phyloP scores from a whole-genome alignment of 179 eudicot genomes.

The Silene noctiflora region DNA sequence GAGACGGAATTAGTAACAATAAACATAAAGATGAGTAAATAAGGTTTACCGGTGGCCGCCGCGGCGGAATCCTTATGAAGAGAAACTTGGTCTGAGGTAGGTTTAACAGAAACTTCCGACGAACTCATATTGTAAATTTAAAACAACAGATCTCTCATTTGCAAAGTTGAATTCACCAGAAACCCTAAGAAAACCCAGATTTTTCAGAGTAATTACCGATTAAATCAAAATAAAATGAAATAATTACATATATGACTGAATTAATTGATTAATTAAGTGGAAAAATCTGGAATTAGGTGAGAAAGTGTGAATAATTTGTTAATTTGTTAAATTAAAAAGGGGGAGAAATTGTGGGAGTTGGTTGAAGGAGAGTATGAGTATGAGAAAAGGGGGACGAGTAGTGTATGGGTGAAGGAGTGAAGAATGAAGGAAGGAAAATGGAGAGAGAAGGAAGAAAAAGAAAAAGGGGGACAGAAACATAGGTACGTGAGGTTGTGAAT shows the following conservation, averaged over 20 bases:
- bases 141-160: conserved; percentile 62
- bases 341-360: not conserved
- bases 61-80: not conserved
- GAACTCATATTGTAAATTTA: conserved; percentile 50
- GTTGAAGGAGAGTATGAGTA: not conserved
- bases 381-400: not conserved
- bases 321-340: not conserved
- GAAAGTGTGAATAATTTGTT: not conserved
- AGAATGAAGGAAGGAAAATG: not conserved
- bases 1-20: not conserved
- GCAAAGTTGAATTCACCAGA: not conserved
- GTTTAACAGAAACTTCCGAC: conserved; percentile 46
- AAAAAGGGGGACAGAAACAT: conserved; percentile 3
- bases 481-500: conserved; percentile 27
- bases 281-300: not conserved
- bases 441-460: conserved; percentile 4
- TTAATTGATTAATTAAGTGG: not conserved
- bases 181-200: not conserved
- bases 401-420: not conserved
- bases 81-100: conserved; percentile 17
- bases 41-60: not conserved
- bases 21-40: not conserved
- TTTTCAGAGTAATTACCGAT: no score
- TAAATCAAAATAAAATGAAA: not conserved
- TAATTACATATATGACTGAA: not conserved